Evolutionary conservation across 345 rosid species (phyloP), one percentile per base, ranked within the genome.

Genomic region (Melaleuca alternifolia): DNA sequence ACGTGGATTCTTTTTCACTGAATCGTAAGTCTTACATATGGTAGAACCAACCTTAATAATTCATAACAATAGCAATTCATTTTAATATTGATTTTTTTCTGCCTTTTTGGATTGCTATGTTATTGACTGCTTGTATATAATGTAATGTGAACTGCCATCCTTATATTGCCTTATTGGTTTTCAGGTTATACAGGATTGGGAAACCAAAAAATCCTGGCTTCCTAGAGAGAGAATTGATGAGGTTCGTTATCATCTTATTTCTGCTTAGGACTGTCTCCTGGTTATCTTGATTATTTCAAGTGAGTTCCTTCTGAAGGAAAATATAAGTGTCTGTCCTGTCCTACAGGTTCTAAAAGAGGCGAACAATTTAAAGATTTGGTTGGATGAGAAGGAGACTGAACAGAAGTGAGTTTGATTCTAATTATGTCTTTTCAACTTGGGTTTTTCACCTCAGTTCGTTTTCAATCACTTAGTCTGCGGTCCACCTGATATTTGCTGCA

Each of bases 151-250:
- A 50, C 14, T 82, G 51, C 56, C 54, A 50, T 56, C 52, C 62
- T 21, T 30, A 54, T 51, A 57, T 61, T 89, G 84, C 44, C 59
- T 41, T 37, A 9, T 71, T 5, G 82, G 84, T 81, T 84, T 71
- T 88, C 94, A 96, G 99, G 94, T 87, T 54, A 90, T 92, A 81
- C 86, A 84, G 87, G 94, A 88, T 65, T 97, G 99, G 99, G 96
- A 93, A 89, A 85, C 88, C 10, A 92, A 93, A 83, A 97, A 96
- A 89, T 90, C 98, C 76, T 97, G 99, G 99, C 96, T 97, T 92
- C 98, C 98, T 8, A 95, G 92, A 89, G 94, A 91, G 54, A 94
- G 86, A 90, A 89, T 94, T 87, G 91, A 93, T 82, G 98, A 95
- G 99, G 99, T 98, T 16, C 41, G 85, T 84, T 77, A 79, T 86